Conservation (phyloP, 306 rosid species). For the Sindora glabra region DNA sequence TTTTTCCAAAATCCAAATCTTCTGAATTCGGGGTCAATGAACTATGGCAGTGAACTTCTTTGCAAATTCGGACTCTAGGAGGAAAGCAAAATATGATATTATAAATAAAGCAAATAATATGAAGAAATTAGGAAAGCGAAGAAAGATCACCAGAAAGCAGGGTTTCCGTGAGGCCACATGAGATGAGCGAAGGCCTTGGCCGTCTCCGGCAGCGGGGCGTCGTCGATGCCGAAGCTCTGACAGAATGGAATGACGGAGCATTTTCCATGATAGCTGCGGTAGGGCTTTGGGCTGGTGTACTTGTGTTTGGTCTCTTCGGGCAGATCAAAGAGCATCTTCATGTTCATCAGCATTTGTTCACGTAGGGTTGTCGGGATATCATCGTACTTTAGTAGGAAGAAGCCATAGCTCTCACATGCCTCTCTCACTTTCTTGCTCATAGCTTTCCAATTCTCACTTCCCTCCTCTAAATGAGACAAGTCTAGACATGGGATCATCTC, state of each 20-base stretch:
- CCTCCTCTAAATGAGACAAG: slow-evolving; percentile 12
- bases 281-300: slow-evolving; percentile 21
- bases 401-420: slow-evolving; percentile 37
- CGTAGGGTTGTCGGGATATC: background rate
- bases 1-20: too few relatives aligned
- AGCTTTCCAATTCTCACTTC: slow-evolving; percentile 18
- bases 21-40: too few relatives aligned
- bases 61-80: background rate
- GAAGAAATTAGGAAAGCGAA: background rate
- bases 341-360: slow-evolving; percentile 15
- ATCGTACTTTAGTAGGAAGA: slow-evolving; percentile 10
- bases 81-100: background rate
- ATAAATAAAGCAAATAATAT: background rate
- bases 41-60: background rate
- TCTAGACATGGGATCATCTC: slow-evolving; percentile 15
- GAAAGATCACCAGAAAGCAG: slow-evolving; percentile 23
- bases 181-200: slow-evolving; percentile 31
- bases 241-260: slow-evolving; percentile 11
- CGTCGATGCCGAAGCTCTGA: slow-evolving; percentile 44
- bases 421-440: slow-evolving; percentile 37
- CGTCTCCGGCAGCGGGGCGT: background rate
- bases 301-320: slow-evolving; percentile 43
- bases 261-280: slow-evolving; percentile 23
- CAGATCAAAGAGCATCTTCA: slow-evolving; percentile 37
- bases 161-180: slow-evolving; percentile 58